These are phyloP conservation scores for Mycena vitilis DNA, from an alignment of 768 basidiomycete species.

Conservation along the genomic window DNA sequence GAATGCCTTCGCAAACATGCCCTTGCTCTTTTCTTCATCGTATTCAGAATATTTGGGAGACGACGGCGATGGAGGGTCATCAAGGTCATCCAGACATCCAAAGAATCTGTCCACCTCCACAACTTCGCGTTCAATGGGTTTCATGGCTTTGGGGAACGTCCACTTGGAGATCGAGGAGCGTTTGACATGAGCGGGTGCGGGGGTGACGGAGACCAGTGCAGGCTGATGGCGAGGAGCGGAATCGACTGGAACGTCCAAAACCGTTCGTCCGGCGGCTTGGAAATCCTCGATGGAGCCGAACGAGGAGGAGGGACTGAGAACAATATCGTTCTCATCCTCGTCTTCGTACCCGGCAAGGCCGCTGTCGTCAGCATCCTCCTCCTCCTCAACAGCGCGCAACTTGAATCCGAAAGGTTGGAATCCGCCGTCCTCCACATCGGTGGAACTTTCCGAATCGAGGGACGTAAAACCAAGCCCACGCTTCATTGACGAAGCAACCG, in stretches of 20 bases:
- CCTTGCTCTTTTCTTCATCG: conserved; percentile 68
- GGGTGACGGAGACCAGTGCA: conserved; percentile 38
- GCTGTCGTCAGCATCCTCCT: conserved; percentile 65
- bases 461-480: conserved; percentile 68
- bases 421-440: conserved; percentile 75
- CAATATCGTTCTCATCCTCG: conserved; percentile 68
- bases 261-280: conserved; percentile 43
- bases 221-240: conserved; percentile 41
- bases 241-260: conserved; percentile 24
- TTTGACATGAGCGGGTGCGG: conserved; percentile 44
- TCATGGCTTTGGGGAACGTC: conserved; percentile 67
- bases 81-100: conserved; percentile 71
- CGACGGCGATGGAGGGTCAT: conserved; percentile 54
- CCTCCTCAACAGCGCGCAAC: conserved; percentile 70
- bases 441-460: conserved; percentile 72
- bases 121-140: conserved; percentile 39
- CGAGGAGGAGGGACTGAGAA: conserved; percentile 64
- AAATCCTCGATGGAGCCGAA: conserved; percentile 66
- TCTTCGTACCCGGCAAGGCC: conserved; percentile 77
- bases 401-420: conserved; percentile 50
- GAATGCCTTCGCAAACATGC: conserved; percentile 67
- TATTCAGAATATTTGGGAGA: conserved; percentile 58
- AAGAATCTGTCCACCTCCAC: conserved; percentile 84
- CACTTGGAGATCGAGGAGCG: conserved; percentile 72
- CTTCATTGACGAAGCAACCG: conserved; percentile 44